These are phyloP conservation scores for Yamadazyma taylorii DNA, from an alignment of 1,139 yeast genomes.

Conservation along the genomic window DNA sequence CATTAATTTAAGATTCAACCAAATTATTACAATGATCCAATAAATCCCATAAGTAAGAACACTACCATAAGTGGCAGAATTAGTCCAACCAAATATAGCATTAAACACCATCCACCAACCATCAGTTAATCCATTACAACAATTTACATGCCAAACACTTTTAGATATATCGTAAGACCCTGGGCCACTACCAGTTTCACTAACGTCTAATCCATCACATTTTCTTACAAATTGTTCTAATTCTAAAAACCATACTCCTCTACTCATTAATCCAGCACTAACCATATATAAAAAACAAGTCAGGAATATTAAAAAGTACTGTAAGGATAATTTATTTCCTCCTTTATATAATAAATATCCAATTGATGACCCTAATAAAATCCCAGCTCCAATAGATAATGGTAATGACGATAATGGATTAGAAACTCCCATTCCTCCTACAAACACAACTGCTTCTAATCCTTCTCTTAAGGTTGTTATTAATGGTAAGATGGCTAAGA, in stretches of 20 bases:
- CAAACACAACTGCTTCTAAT: conserved; percentile 48
- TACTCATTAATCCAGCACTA: conserved; percentile 45
- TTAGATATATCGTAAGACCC: conserved; percentile 84
- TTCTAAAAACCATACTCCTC: conserved; percentile 90
- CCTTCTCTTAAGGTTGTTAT: conserved; percentile 49
- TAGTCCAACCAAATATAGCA: conserved; percentile 94
- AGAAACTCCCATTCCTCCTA: conserved; percentile 48
- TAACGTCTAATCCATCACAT: conserved; percentile 82
- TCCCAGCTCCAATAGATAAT: conserved; percentile 37
- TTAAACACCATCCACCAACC: conserved; percentile 94
- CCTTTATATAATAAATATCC: conserved; percentile 41
- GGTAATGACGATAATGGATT: conserved; percentile 42
- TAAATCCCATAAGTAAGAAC: conserved; percentile 73
- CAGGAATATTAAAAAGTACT: conserved; percentile 39
- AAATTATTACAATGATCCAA: conserved; percentile 65
- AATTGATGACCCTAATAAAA: conserved; percentile 34
- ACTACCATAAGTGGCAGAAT: conserved; percentile 91
- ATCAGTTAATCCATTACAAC: conserved; percentile 88
- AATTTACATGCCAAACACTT: conserved; percentile 93
- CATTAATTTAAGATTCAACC: conserved; percentile 50
- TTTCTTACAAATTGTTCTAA: conserved; percentile 60
- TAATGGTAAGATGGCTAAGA: conserved; percentile 42
- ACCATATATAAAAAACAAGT: conserved; percentile 46
- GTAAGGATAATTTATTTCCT: conserved; percentile 43
- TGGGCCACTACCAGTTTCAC: conserved; percentile 90